Evolutionary conservation across 1,284 basidiomycete species (phyloP).

Genomic region (Earliella scabrosa): DNA sequence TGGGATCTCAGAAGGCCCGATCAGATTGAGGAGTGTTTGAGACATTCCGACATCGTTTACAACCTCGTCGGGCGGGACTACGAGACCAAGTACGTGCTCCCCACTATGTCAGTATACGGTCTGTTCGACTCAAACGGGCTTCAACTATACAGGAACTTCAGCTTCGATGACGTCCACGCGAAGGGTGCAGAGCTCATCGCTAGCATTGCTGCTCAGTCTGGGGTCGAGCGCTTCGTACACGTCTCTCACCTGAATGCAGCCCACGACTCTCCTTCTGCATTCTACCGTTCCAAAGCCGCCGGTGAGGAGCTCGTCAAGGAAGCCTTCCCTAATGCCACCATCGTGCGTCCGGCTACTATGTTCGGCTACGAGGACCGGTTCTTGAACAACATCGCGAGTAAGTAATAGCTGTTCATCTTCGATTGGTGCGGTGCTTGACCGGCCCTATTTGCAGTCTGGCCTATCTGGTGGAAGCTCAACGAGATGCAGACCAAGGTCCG

Average conservation of each 20-base stretch:
- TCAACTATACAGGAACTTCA: slow-evolving; percentile 43
- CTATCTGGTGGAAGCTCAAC: slow-evolving; percentile 96
- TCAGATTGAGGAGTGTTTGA: slow-evolving; percentile 92
- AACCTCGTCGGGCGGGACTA: slow-evolving; percentile 91
- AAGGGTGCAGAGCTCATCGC: slow-evolving; percentile 86
- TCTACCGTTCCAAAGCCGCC: slow-evolving; percentile 90
- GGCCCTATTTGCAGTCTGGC: slow-evolving; percentile 63
- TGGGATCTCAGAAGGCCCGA: slow-evolving; percentile 90
- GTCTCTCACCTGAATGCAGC: slow-evolving; percentile 96
- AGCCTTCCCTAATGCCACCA: slow-evolving; percentile 88
- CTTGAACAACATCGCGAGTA: slow-evolving; percentile 90
- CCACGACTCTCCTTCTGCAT: slow-evolving; percentile 77
- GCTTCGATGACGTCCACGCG: slow-evolving; percentile 86
- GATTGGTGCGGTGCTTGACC: slow-evolving; percentile 28
- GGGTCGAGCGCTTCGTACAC: slow-evolving; percentile 90
- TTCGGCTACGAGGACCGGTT: slow-evolving; percentile 96
- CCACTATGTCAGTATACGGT: background rate
- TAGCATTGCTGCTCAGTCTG: slow-evolving; percentile 74
- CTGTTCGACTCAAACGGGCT: too few relatives aligned
- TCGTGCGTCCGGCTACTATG: slow-evolving; percentile 86
- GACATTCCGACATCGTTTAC: slow-evolving; percentile 98
- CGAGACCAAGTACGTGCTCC: slow-evolving; percentile 61
- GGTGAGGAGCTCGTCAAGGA: slow-evolving; percentile 90
- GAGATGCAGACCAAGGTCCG: slow-evolving; percentile 84
- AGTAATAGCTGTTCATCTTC: slow-evolving; percentile 40